Conservation (phyloP, 2,329 filamentous ascomycete genomes). For the Fusarium proliferatum region DNA sequence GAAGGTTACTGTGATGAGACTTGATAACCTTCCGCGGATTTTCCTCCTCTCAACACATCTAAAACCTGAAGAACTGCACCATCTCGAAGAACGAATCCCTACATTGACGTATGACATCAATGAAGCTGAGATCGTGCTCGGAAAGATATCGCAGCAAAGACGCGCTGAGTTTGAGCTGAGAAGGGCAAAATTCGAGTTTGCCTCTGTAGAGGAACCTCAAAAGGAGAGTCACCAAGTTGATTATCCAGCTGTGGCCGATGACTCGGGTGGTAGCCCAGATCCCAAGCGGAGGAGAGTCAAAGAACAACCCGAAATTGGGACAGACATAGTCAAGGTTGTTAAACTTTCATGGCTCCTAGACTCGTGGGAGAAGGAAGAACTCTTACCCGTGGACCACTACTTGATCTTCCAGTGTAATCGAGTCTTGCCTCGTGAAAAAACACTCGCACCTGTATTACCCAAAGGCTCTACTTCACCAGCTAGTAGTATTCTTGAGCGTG, state of each 20-base stretch:
- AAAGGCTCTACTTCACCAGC: conserved; percentile 17
- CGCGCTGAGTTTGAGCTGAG: conserved; percentile 84
- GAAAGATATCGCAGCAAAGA: conserved; percentile 74
- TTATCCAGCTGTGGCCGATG: neutral
- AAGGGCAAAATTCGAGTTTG: conserved; percentile 69
- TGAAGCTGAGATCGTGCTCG: conserved; percentile 80
- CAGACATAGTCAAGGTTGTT: conserved; percentile 61
- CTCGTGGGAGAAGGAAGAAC: conserved; percentile 56
- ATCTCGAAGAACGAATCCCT: conserved; percentile 72
- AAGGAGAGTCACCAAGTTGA: neutral
- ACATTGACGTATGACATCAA: conserved; percentile 76
- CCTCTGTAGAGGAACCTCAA: conserved; percentile 49
- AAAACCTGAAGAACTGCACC: conserved; percentile 68
- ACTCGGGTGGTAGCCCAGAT: conserved; percentile 4
- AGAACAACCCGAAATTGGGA: neutral
- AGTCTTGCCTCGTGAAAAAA: conserved; percentile 5
- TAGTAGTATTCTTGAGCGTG: conserved; percentile 39
- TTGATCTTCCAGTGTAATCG: conserved; percentile 65
- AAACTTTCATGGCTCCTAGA: conserved; percentile 69
- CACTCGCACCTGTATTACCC: neutral
- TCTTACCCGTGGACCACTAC: conserved; percentile 63
- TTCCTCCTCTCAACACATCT: conserved; percentile 81
- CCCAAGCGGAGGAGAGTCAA: conserved; percentile 38
- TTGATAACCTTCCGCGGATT: conserved; percentile 66
- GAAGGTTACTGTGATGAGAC: conserved; percentile 35